These are phyloP conservation scores for Linanthus parryae DNA, from an alignment of 148 eudicot genomes.

Conservation along the genomic window DNA sequence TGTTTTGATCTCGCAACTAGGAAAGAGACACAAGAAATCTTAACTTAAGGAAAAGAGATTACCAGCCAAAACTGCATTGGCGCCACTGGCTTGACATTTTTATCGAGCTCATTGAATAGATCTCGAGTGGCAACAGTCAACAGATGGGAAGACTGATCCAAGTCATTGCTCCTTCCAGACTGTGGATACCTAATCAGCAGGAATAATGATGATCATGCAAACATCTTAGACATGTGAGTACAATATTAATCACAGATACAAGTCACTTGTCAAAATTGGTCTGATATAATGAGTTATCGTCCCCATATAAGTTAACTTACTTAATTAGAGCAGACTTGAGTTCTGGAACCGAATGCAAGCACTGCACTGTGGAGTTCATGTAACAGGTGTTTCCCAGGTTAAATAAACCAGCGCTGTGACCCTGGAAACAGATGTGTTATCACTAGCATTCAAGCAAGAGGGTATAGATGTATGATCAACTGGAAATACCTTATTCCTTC, in stretches of 20 bases:
- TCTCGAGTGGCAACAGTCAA: constrained; percentile 90
- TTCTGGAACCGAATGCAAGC: constrained; percentile 96
- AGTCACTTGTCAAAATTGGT: neutral
- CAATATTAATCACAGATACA: neutral
- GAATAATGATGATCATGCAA: neutral
- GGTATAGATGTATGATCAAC: neutral
- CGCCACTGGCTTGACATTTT: constrained; percentile 86
- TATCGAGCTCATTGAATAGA: constrained; percentile 83
- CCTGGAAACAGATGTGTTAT: constrained; percentile 33
- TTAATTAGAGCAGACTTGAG: constrained; percentile 75
- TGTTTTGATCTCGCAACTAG: too few species aligned
- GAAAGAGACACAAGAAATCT: too few species aligned
- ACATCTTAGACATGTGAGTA: constrained; percentile 4
- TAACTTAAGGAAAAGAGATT: constrained; percentile 9
- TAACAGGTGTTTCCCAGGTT: constrained; percentile 97
- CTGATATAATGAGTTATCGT: neutral
- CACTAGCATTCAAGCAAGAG: neutral
- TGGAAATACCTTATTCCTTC: constrained; percentile 3
- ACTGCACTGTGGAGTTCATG: constrained; percentile 95
- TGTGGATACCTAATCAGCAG: constrained; percentile 62
- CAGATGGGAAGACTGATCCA: constrained; percentile 86
- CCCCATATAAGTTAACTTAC: constrained; percentile 30
- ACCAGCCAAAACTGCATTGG: constrained; percentile 97
- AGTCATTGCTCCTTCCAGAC: constrained; percentile 60
- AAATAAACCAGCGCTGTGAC: constrained; percentile 86